phyloP scores from a whole-genome alignment of 2,329 filamentous ascomycete genomes.

The Cladosporium sp. region DNA sequence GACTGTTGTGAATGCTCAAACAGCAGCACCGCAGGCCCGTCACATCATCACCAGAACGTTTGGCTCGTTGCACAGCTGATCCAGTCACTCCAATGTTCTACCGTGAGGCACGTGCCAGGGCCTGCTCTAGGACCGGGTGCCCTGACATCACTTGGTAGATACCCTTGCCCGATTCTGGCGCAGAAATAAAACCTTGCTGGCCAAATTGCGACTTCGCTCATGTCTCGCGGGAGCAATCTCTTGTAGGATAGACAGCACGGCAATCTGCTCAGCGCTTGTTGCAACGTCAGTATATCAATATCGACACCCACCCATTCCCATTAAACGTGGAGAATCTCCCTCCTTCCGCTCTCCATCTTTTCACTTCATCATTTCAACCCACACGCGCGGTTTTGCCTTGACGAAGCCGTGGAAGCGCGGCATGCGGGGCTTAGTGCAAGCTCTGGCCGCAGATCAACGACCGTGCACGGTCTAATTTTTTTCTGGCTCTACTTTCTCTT shows the following conservation, averaged over 20 bases:
- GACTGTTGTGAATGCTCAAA: too few species aligned
- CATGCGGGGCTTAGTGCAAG: not conserved
- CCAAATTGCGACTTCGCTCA: too few species aligned
- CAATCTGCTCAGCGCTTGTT: too few species aligned
- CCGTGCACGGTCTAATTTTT: slow-evolving; percentile 5
- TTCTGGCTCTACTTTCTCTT: slow-evolving; percentile 4
- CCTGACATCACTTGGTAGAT: slow-evolving; percentile 7
- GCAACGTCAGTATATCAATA: too few species aligned
- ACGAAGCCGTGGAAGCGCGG: too few species aligned
- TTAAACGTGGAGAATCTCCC: not conserved
- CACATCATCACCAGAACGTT: too few species aligned
- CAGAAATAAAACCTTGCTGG: not conserved
- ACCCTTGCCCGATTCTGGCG: not conserved
- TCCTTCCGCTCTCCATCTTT: not conserved
- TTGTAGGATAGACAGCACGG: too few species aligned
- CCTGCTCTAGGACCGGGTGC: not conserved
- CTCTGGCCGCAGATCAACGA: not conserved
- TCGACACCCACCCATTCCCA: too few species aligned
- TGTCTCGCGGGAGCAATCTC: too few species aligned
- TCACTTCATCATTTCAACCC: not conserved
- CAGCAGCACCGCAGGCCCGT: too few species aligned
- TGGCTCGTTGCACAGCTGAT: not conserved
- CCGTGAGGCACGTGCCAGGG: slow-evolving; percentile 7
- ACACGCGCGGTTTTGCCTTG: slow-evolving; percentile 4
- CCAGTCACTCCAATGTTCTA: slow-evolving; percentile 6